Evolutionary conservation across 1,284 basidiomycete species (phyloP).

Genomic region (Ganoderma lingzhi): DNA sequence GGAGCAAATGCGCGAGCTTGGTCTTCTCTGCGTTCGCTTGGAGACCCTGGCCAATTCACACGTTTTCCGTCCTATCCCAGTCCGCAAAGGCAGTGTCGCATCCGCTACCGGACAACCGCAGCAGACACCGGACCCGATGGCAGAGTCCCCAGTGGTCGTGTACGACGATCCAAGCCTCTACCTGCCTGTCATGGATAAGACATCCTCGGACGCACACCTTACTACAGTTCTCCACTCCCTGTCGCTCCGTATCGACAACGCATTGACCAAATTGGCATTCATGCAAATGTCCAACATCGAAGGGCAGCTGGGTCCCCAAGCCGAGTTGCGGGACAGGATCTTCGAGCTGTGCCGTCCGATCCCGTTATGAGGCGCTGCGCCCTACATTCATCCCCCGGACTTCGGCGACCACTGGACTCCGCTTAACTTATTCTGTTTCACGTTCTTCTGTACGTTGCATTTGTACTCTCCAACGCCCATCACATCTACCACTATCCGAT

Average conservation of each 20-base stretch:
- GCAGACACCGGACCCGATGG: conserved; percentile 42
- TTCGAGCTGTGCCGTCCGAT: conserved; percentile 20
- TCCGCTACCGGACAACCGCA: conserved; percentile 21
- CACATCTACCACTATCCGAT: conserved; percentile 13
- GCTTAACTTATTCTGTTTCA: conserved; percentile 30
- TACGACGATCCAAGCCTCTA: conserved; percentile 72
- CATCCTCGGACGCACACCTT: conserved; percentile 80
- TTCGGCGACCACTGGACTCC: conserved; percentile 11
- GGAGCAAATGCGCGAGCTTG: conserved; percentile 82
- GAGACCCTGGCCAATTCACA: conserved; percentile 81
- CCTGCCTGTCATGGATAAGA: conserved; percentile 79
- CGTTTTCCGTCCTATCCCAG: conserved; percentile 61
- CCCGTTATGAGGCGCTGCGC: background rate
- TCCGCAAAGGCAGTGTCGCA: conserved; percentile 58
- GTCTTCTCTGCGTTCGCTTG: conserved; percentile 80
- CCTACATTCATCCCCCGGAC: background rate
- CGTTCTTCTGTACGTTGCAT: conserved; percentile 14
- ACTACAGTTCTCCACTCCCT: conserved; percentile 80
- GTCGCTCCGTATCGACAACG: conserved; percentile 83
- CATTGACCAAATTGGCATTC: conserved; percentile 65
- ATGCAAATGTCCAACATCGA: conserved; percentile 33
- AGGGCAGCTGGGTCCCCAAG: conserved; percentile 12
- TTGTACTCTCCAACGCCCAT: conserved; percentile 23
- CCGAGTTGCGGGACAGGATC: conserved; percentile 16
- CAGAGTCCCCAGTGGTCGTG: conserved; percentile 47